Base-by-base conservation (phyloP, 208 protist species). In the Crithidia bombi region DNA sequence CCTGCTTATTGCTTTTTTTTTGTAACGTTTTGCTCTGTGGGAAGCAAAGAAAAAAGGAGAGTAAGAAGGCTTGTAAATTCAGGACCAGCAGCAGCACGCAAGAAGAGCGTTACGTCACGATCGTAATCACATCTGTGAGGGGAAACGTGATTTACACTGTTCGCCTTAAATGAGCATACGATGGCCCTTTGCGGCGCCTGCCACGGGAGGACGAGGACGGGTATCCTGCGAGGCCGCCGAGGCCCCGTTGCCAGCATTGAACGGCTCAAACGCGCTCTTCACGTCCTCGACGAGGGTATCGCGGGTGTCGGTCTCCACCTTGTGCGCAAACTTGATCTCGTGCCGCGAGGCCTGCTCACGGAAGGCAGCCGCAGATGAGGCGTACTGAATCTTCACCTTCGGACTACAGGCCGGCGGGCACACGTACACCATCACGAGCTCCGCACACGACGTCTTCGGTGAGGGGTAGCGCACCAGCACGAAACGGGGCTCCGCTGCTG, bases 331-430 rank as follows among this genome's bases (percentile, higher is more conserved):
- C 23, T 58, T 77, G 7, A 91, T 76, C 21, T 79, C 70, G 64
- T 89, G 67, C 10, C 71, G 35, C 25, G 64, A 63, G 30, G 79
- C 73, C 64, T 84, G 76, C 32, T 57, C 49, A n/a, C 90, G 44
- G 61, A 95, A 95, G 21, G 78, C 78, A 0, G 87, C 79, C 47
- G 80, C 86, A n/a, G 82, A 83, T 1, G 87, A 83, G 15, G 90
- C 81, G 75, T 95, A 95, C 55, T 80, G 26, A 78, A 95, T 92
- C 69, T 82, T 81, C 62, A 89, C 81, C 56, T 81, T 75, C 1
- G 86, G 82, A 36, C 75, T 85, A 77, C 79, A 91, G 25, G 75
- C 30, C 14, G 51, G 52, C 0, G 90, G 90, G 69, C 87, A 95
- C n/a, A 93, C 66, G 74, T 93, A 90, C 57, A 87, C 79, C 83